Percentiles rank a stretch among this genome's conserved stretches.
Evolutionary conservation across 306 rosid species (phyloP).

Genomic region (Luffa aegyptiaca): DNA sequence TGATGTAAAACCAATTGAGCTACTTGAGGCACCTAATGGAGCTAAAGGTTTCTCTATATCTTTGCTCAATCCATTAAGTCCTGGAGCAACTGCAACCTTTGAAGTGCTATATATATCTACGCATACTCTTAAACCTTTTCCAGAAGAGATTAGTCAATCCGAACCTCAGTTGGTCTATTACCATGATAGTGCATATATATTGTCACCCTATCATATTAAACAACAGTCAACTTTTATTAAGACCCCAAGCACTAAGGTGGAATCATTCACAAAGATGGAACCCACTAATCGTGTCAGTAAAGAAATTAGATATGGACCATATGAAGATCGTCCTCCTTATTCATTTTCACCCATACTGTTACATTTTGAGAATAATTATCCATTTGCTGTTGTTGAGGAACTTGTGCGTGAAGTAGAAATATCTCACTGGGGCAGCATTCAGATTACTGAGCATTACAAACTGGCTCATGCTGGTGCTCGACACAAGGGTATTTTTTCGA

Average conservation of each 20-base stretch:
- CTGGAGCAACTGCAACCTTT: conserved; percentile 55
- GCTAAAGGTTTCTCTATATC: conserved; percentile 52
- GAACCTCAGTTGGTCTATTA: conserved; percentile 86
- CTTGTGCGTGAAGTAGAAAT: conserved; percentile 93
- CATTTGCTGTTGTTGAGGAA: conserved; percentile 92
- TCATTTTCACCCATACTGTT: conserved; percentile 73
- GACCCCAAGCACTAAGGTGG: conserved; percentile 73
- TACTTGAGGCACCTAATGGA: conserved; percentile 77
- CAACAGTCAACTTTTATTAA: conserved; percentile 71
- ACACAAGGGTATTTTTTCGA: conserved; percentile 88
- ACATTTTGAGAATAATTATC: conserved; percentile 89
- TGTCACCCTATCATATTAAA: conserved; percentile 83
- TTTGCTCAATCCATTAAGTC: conserved; percentile 45
- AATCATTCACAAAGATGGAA: conserved; percentile 70
- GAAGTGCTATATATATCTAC: conserved; percentile 82
- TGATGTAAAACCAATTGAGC: conserved; percentile 56
- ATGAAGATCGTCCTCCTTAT: conserved; percentile 48
- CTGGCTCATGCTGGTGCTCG: conserved; percentile 81
- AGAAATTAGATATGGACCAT: conserved; percentile 85
- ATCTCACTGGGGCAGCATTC: conserved; percentile 96
- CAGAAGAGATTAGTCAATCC: conserved; percentile 79
- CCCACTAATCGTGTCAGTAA: conserved; percentile 59
- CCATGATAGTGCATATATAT: conserved; percentile 72
- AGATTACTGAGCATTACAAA: conserved; percentile 73
- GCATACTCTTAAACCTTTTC: conserved; percentile 81